These are phyloP conservation scores for Tritrichomonas foetus DNA, from an alignment of 208 protist species.

Conservation along the genomic window DNA sequence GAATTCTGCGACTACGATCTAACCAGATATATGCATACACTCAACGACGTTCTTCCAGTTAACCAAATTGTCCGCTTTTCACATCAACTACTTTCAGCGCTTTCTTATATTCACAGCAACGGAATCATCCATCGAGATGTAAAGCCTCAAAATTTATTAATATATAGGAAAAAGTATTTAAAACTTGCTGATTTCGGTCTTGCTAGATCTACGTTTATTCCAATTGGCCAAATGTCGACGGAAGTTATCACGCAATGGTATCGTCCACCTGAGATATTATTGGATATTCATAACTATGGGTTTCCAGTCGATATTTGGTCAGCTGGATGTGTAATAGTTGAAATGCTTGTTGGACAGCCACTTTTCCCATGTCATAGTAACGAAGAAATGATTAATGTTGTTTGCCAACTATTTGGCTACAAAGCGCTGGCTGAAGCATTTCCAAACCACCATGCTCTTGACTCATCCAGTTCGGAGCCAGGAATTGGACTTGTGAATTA, in stretches of 20 bases:
- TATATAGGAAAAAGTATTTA: slow-evolving; percentile 67
- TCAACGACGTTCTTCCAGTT: not conserved
- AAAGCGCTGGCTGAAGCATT: not conserved
- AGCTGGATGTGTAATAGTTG: slow-evolving; percentile 75
- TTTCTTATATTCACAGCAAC: slow-evolving; percentile 73
- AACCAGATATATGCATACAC: not conserved
- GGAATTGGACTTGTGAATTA: not conserved
- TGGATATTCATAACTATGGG: slow-evolving; percentile 93
- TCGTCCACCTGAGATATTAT: slow-evolving; percentile 96
- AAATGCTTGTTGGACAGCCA: slow-evolving; percentile 57
- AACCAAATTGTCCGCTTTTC: slow-evolving; percentile 46
- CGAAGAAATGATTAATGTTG: not conserved
- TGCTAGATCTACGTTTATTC: slow-evolving; percentile 79
- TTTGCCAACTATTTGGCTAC: not conserved
- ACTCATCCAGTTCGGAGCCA: not conserved
- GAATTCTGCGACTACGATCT: slow-evolving; percentile 37
- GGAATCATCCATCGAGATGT: slow-evolving; percentile 74
- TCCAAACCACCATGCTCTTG: not conserved
- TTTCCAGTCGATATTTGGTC: slow-evolving; percentile 98
- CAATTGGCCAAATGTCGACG: slow-evolving; percentile 89
- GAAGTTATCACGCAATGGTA: slow-evolving; percentile 98
- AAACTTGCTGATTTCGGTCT: slow-evolving; percentile 74
- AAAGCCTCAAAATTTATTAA: slow-evolving; percentile 77
- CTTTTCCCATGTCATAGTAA: slow-evolving; percentile 54
- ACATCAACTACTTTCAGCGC: slow-evolving; percentile 67